phyloP scores from a whole-genome alignment of 371 early-diverging fungal species.

The Mycotypha africana region DNA sequence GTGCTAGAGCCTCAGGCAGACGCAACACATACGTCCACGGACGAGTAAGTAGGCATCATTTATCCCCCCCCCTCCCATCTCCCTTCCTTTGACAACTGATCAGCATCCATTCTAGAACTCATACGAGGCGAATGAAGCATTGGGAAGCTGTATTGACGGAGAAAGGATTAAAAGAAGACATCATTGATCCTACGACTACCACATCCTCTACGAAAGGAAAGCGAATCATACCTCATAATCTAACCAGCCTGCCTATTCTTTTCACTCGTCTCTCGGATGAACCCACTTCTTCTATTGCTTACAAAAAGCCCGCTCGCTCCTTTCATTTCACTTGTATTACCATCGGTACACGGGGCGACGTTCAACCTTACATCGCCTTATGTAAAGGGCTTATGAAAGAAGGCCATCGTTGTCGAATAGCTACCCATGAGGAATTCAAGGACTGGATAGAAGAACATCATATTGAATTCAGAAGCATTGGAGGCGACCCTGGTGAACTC shows the following conservation, averaged over 20 bases:
- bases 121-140: constrained; percentile 15
- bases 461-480: constrained; percentile 69
- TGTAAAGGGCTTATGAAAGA: constrained; percentile 69
- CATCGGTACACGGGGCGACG: constrained; percentile 86
- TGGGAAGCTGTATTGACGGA: constrained; percentile 31
- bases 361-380: constrained; percentile 82
- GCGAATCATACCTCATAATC: constrained; percentile 7
- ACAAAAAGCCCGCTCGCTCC: constrained; percentile 32
- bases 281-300: constrained; percentile 10
- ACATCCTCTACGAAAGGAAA: too few relatives aligned
- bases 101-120: too few relatives aligned
- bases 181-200: too few relatives aligned
- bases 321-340: constrained; percentile 76
- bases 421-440: constrained; percentile 72
- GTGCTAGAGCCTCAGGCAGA: constrained; percentile 12
- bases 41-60: too few relatives aligned
- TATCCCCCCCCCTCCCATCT: too few relatives aligned
- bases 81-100: too few relatives aligned
- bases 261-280: constrained; percentile 18
- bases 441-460: constrained; percentile 73
- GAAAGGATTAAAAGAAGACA: constrained; percentile 11
- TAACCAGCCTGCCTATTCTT: constrained; percentile 14
- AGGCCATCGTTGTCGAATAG: constrained; percentile 73
- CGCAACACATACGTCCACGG: too few relatives aligned
- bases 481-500: constrained; percentile 66